Percentiles rank a stretch among this genome's conserved stretches.
These are phyloP conservation scores for Metarhizium robertsii DNA, from an alignment of 2,329 filamentous ascomycete species.

Conservation along the genomic window DNA sequence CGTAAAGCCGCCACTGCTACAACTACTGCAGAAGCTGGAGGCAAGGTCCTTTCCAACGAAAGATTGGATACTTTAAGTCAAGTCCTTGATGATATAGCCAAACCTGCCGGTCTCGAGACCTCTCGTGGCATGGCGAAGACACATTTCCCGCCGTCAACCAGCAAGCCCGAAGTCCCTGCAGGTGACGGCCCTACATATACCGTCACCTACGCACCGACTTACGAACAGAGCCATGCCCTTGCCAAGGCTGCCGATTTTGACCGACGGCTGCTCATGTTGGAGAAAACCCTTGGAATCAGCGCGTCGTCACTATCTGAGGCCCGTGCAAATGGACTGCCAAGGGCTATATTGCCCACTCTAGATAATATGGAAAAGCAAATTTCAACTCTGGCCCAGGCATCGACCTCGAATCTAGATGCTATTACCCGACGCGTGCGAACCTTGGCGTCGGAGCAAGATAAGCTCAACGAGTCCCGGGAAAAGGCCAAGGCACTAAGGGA, in stretches of 20 bases:
- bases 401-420: slow-evolving; percentile 62
- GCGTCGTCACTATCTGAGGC: slow-evolving; percentile 56
- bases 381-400: slow-evolving; percentile 62
- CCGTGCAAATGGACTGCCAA: slow-evolving; percentile 44
- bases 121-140: slow-evolving; percentile 8
- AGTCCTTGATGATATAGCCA: slow-evolving; percentile 57
- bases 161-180: slow-evolving; percentile 11
- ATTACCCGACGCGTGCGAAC: slow-evolving; percentile 61
- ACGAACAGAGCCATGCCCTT: slow-evolving; percentile 61
- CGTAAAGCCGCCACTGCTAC: slow-evolving; percentile 32
- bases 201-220: slow-evolving; percentile 53
- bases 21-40: slow-evolving; percentile 33
- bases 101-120: slow-evolving; percentile 13
- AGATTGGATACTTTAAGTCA: slow-evolving; percentile 58
- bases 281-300: slow-evolving; percentile 72
- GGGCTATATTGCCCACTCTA: slow-evolving; percentile 73
- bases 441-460: slow-evolving; percentile 64
- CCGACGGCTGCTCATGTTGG: slow-evolving; percentile 65
- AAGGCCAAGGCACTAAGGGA: slow-evolving; percentile 55
- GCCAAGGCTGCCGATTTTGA: slow-evolving; percentile 84
- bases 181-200: slow-evolving; percentile 45
- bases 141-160: slow-evolving; percentile 6
- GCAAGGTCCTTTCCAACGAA: slow-evolving; percentile 27
- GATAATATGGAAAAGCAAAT: slow-evolving; percentile 76
- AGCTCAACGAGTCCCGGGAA: slow-evolving; percentile 55